These are phyloP conservation scores for Chrysosporium keratinophilum DNA, from an alignment of 2,329 filamentous ascomycete genomes.

Conservation along the genomic window DNA sequence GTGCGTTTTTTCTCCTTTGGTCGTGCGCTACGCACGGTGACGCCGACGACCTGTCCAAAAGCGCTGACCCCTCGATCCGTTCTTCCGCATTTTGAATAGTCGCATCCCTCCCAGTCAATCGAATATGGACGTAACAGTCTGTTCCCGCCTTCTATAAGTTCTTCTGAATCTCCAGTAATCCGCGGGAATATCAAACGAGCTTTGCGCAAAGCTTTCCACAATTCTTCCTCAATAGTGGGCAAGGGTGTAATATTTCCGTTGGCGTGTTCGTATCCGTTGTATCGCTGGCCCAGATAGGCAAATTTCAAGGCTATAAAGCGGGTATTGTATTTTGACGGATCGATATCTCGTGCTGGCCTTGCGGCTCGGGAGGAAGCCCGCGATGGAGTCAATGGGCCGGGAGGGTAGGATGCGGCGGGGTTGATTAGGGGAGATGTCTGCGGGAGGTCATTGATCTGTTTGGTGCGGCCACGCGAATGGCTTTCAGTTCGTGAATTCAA, in stretches of 20 bases:
- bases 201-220: conserved; percentile 84
- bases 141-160: conserved; percentile 16
- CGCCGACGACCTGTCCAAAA: conserved; percentile 86
- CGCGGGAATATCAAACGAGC: conserved; percentile 67
- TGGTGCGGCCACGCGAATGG: conserved; percentile 27
- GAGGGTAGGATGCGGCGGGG: neutral
- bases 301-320: conserved; percentile 84
- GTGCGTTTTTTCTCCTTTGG: conserved; percentile 41
- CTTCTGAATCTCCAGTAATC: conserved; percentile 25
- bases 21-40: conserved; percentile 69
- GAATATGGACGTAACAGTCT: conserved; percentile 24
- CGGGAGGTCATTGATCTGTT: conserved; percentile 17
- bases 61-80: conserved; percentile 91
- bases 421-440: conserved; percentile 2
- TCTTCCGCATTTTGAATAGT: conserved; percentile 90
- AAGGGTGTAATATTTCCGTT: conserved; percentile 55
- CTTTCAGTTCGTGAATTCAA: conserved; percentile 37
- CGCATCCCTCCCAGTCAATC: conserved; percentile 70
- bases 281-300: conserved; percentile 80
- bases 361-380: conserved; percentile 29
- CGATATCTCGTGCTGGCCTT: conserved; percentile 48
- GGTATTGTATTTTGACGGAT: conserved; percentile 70
- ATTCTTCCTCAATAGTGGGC: conserved; percentile 80
- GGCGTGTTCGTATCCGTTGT: conserved; percentile 89
- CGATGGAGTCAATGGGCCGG: conserved; percentile 17